Evolutionary conservation across 2,329 filamentous ascomycete genomes (phyloP), one percentile per base, ranked within the genome.

Genomic region (Fusarium brevicatenulatum): DNA sequence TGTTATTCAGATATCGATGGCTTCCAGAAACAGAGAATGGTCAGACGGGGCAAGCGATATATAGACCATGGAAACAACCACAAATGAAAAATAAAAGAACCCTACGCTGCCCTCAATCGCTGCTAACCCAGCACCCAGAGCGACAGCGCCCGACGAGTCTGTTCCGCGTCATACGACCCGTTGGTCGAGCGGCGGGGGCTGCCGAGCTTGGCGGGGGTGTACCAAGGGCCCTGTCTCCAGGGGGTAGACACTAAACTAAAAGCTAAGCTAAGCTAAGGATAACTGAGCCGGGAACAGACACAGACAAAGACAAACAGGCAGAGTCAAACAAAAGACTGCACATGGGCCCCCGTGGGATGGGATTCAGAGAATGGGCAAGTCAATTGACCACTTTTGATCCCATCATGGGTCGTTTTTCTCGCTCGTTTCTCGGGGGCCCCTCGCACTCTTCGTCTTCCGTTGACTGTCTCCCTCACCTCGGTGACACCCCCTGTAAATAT

Each of bases 21-120:
- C 70, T 69, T 69, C 65, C 75, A 32, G 39, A 39, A 68, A 50
- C 47, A n/a, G 70, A 68, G 67, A 68, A 77, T 77, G 75, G 75
- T 63, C 74, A 77, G 76, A 77, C 75, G 75, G 76, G 75, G 72
- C 74, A 74, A 76, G 76, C 75, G 76, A 77, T 77, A 77, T 77
- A 77, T 77, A 77, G 75, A 36, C 32, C 47, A 23, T 32, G 30
- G 30, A 52, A 52, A 9, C 37, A 32, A 23, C 16, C 23, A 32
- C 16, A 43, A 30, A 55, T 30, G 21, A 32, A 40, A 37, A 30
- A 52, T 21, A 23, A 40, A 30, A 30, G 28, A 47, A 47, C 44
- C 44, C 25, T 47, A 15, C 19, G 36, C 56, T 59, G 46, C 34
- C 34, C 34, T 68, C 32, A 11, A 52, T 28, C 13, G 30, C 15